These are phyloP conservation scores for Leishmania turanica DNA, from an alignment of 208 protist genomes.

Conservation along the genomic window DNA sequence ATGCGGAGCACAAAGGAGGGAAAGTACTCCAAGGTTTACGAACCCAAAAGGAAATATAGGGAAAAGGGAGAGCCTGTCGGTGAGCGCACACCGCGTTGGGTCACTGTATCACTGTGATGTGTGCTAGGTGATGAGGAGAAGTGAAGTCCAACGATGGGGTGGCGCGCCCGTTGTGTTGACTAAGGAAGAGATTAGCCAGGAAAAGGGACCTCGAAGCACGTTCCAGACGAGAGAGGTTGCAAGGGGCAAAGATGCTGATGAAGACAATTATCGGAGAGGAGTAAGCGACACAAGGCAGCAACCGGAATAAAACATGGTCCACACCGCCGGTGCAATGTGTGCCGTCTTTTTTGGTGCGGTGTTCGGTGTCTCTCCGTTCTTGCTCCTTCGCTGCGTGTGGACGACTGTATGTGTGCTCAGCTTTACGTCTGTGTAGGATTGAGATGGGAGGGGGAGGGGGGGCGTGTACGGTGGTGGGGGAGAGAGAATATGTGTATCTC, in stretches of 20 bases:
- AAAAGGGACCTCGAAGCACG: not conserved
- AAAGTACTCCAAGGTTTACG: not conserved
- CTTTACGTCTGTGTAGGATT: not conserved
- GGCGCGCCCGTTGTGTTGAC: not conserved
- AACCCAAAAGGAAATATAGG: not conserved
- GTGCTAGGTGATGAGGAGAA: not conserved
- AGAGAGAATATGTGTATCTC: not conserved
- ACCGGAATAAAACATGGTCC: not conserved
- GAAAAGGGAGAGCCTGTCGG: not conserved
- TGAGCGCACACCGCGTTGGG: not conserved
- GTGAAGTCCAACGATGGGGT: not conserved
- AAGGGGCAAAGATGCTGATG: not conserved
- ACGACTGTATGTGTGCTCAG: not conserved
- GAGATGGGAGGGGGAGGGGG: not conserved
- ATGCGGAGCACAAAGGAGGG: not conserved
- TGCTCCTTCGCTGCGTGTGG: no score
- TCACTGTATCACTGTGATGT: not conserved
- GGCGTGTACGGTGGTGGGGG: not conserved
- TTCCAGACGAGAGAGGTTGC: not conserved
- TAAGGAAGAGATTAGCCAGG: not conserved
- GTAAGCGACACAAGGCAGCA: not conserved
- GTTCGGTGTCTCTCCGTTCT: not conserved
- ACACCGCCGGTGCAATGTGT: not conserved
- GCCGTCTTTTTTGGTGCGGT: not conserved
- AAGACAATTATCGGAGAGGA: not conserved